These are phyloP conservation scores for Lophiotrema nucula DNA, from an alignment of 495 filamentous ascomycete species.

Conservation along the genomic window DNA sequence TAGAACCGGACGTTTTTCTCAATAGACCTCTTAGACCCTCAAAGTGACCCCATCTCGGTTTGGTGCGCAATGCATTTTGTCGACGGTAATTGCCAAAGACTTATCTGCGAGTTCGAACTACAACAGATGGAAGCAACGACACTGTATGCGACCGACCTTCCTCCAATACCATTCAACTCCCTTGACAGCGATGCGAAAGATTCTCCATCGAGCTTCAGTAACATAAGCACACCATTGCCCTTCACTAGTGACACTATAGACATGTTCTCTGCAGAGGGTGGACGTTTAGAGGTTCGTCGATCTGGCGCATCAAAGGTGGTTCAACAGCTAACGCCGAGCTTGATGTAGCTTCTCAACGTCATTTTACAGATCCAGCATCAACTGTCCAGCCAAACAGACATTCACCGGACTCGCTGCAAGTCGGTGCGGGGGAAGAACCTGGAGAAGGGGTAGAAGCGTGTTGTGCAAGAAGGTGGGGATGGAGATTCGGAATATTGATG, in stretches of 20 bases:
- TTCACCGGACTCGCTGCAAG: no score
- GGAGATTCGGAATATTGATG: slow-evolving; percentile 11
- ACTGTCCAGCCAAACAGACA: background rate
- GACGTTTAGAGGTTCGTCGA: background rate
- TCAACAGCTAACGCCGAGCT: background rate
- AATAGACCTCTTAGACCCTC: slow-evolving; percentile 13
- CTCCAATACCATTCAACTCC: background rate
- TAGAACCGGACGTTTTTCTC: slow-evolving; percentile 16
- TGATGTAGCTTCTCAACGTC: slow-evolving; percentile 1
- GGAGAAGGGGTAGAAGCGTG: no score
- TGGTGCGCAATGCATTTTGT: slow-evolving; percentile 25
- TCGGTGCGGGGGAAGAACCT: no score
- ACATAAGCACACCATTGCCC: slow-evolving; percentile 4
- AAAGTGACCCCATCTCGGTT: slow-evolving; percentile 2
- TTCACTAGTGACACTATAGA: background rate
- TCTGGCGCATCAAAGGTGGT: background rate
- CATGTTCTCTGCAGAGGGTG: slow-evolving; percentile 12
- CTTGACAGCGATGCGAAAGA: slow-evolving; percentile 8
- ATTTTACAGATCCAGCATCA: slow-evolving; percentile 24
- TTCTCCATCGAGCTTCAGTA: slow-evolving; percentile 7
- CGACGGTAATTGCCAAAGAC: background rate
- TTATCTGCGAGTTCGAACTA: slow-evolving; percentile 25
- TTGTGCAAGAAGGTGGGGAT: slow-evolving; percentile 14
- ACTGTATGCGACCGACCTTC: slow-evolving; percentile 7
- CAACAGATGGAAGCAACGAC: background rate